These are phyloP conservation scores for Talaromyces sp. DNA, from an alignment of 2,329 filamentous ascomycete genomes.

Conservation along the genomic window DNA sequence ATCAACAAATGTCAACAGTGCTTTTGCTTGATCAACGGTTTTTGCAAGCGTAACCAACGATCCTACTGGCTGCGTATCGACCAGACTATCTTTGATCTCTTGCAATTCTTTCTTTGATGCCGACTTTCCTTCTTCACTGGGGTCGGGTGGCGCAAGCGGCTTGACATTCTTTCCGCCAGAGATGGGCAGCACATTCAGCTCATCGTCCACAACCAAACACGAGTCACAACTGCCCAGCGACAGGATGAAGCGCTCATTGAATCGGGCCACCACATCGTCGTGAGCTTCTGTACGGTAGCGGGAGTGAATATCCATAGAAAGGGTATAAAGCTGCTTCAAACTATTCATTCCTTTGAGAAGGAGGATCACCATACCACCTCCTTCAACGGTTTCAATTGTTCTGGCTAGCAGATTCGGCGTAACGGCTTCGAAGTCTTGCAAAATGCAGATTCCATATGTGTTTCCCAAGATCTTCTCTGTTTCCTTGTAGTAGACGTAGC, in stretches of 20 bases:
- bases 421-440: slow-evolving; percentile 96
- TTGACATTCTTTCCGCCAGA: slow-evolving; percentile 90
- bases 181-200: slow-evolving; percentile 94
- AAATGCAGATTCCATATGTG: slow-evolving; percentile 96
- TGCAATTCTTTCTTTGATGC: slow-evolving; percentile 71
- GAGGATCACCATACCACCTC: slow-evolving; percentile 84
- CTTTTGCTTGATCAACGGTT: slow-evolving; percentile 94
- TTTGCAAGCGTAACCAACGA: slow-evolving; percentile 77
- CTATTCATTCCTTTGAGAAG: slow-evolving; percentile 95
- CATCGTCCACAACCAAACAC: slow-evolving; percentile 94
- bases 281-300: slow-evolving; percentile 95
- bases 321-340: slow-evolving; percentile 91
- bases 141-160: slow-evolving; percentile 69
- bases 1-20: slow-evolving; percentile 92
- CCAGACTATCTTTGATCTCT: slow-evolving; percentile 78
- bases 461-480: slow-evolving; percentile 98
- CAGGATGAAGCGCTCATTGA: slow-evolving; percentile 96
- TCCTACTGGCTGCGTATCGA: slow-evolving; percentile 80
- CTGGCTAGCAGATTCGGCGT: slow-evolving; percentile 94
- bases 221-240: slow-evolving; percentile 93
- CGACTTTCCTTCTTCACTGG: slow-evolving; percentile 67
- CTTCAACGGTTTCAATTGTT: slow-evolving; percentile 96
- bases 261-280: slow-evolving; percentile 86
- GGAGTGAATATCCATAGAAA: slow-evolving; percentile 97
- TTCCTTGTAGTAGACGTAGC: slow-evolving; percentile 99